These are phyloP conservation scores for Thamnidium elegans DNA, from an alignment of 192 early-diverging fungal species.

Conservation along the genomic window DNA sequence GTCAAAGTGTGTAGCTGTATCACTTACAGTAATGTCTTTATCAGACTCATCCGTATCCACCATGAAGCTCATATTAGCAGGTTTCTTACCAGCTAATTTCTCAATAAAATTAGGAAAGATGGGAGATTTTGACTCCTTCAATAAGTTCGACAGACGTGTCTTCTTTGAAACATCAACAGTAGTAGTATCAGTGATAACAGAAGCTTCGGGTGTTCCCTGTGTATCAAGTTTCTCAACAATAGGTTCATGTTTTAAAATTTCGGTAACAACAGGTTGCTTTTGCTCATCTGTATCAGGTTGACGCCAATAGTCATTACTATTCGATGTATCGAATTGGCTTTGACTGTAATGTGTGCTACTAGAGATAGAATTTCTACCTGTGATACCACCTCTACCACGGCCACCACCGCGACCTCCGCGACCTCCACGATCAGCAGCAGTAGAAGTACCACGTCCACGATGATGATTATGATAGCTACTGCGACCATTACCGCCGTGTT, in stretches of 20 bases:
- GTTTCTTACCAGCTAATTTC: constrained; percentile 17
- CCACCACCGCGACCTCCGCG: constrained; percentile 1
- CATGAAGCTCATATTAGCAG: constrained; percentile 13
- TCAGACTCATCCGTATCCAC: constrained; percentile 17
- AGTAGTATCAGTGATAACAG: not conserved
- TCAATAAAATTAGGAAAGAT: constrained; percentile 17
- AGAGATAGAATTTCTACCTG: constrained; percentile 9
- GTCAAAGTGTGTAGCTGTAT: no score
- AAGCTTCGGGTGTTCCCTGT: not conserved
- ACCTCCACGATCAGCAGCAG: no score
- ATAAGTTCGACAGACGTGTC: not conserved
- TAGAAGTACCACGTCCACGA: not conserved
- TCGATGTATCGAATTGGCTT: not conserved
- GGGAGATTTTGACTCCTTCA: constrained; percentile 11
- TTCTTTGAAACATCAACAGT: not conserved
- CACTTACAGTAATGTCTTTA: constrained; percentile 17
- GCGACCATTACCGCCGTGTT: constrained; percentile 2
- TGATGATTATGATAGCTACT: not conserved
- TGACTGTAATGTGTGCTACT: not conserved
- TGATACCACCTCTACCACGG: constrained; percentile 16
- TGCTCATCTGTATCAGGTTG: constrained; percentile 5
- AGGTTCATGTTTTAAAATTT: not conserved
- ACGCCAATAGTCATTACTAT: constrained; percentile 12
- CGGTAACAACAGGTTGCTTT: not conserved
- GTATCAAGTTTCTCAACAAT: not conserved